A percentile compares a stretch with the other conserved stretches of the same genome.
Conservation (phyloP, 2,329 filamentous ascomycete genomes). For the Neoscytalidium dimidiatum region DNA sequence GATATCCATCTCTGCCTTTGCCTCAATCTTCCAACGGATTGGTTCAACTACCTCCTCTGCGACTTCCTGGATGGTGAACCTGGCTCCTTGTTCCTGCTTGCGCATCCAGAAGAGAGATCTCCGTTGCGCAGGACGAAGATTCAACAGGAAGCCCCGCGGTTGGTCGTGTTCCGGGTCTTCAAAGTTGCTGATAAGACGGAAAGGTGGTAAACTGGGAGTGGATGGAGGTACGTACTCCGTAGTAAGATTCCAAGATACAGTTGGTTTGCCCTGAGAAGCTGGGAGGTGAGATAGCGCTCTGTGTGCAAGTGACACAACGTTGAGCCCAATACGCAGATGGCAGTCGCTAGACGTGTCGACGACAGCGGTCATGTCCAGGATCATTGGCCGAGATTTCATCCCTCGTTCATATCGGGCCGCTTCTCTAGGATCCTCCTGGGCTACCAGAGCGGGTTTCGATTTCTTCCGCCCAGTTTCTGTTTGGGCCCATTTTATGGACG, state of each 20-base stretch:
- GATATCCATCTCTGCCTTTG: constrained; percentile 44
- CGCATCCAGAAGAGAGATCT: constrained; percentile 63
- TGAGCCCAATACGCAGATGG: constrained; percentile 44
- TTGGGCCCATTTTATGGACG: constrained; percentile 31
- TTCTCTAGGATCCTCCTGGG: constrained; percentile 42
- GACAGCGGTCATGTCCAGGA: constrained; percentile 26
- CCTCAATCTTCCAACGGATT: constrained; percentile 61
- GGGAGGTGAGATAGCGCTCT: constrained; percentile 34
- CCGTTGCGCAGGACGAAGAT: constrained; percentile 47
- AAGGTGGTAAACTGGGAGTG: constrained; percentile 39
- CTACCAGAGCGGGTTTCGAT: background rate
- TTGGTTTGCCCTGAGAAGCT: constrained; percentile 23
- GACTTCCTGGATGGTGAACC: constrained; percentile 56
- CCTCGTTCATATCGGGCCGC: constrained; percentile 54
- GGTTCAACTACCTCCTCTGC: constrained; percentile 51
- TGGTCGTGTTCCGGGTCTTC: constrained; percentile 26
- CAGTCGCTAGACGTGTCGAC: constrained; percentile 24
- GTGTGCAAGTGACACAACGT: constrained; percentile 46
- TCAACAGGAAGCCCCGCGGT: constrained; percentile 27
- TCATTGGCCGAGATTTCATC: constrained; percentile 49
- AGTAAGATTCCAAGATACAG: constrained; percentile 47
- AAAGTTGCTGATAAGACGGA: constrained; percentile 48
- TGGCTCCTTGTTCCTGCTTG: constrained; percentile 47
- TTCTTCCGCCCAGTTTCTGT: constrained; percentile 8
- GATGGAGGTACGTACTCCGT: constrained; percentile 40